These are phyloP conservation scores for Cyclocybe cylindracea DNA, from an alignment of 768 basidiomycete species.

Conservation along the genomic window DNA sequence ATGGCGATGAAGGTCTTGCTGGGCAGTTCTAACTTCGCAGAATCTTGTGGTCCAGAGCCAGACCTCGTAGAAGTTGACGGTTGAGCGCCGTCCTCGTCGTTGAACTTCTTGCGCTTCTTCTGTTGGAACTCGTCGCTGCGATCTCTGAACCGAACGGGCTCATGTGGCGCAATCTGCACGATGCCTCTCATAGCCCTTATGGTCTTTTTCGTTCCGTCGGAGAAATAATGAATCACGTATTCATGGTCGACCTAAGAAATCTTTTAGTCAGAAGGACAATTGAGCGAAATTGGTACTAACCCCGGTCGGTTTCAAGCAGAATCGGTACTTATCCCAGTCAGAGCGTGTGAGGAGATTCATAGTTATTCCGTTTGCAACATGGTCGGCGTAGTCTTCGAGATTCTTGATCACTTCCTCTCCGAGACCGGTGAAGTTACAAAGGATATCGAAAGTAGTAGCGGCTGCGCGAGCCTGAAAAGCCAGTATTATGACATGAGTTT, in stretches of 20 bases:
- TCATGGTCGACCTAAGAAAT: neutral
- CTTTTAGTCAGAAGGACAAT: too few relatives aligned
- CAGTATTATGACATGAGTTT: neutral
- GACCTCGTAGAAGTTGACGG: conserved; percentile 1
- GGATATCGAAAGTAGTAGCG: too few relatives aligned
- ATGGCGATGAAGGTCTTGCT: conserved; percentile 7
- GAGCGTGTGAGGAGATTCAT: too few relatives aligned
- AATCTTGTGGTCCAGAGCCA: neutral
- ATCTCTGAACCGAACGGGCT: conserved; percentile 12
- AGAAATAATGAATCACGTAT: neutral
- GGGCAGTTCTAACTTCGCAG: conserved; percentile 10
- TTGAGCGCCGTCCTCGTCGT: too few relatives aligned
- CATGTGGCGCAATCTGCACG: conserved; percentile 2
- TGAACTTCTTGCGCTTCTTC: neutral
- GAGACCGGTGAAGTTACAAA: too few relatives aligned
- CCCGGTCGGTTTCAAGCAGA: too few relatives aligned
- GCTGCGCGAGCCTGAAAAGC: too few relatives aligned
- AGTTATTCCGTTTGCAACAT: too few relatives aligned
- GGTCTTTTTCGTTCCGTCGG: conserved; percentile 9
- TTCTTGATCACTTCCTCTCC: too few relatives aligned
- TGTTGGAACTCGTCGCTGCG: conserved; percentile 8
- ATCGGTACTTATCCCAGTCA: too few relatives aligned
- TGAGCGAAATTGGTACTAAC: too few relatives aligned
- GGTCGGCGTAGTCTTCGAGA: too few relatives aligned
- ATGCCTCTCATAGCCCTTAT: neutral